Percentiles rank a stretch among this genome's conserved stretches.
These are phyloP conservation scores for Elymus sibiricus DNA, from an alignment of 176 grass and related monocot species.

Conservation along the genomic window DNA sequence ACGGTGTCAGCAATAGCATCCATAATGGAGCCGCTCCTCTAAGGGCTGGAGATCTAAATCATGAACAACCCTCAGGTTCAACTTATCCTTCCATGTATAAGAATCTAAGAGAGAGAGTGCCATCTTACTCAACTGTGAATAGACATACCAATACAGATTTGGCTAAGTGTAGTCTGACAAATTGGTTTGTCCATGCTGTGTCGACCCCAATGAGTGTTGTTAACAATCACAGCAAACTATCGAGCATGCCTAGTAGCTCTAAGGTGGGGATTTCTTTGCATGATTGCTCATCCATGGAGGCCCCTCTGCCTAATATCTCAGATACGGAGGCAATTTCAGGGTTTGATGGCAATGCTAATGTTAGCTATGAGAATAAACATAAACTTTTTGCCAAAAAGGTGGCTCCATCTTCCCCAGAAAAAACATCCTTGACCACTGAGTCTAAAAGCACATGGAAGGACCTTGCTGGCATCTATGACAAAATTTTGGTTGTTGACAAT, in stretches of 20 bases:
- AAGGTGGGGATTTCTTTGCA: background rate
- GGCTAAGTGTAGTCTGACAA: background rate
- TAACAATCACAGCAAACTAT: constrained; percentile 6
- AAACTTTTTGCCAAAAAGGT: background rate
- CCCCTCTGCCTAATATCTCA: background rate
- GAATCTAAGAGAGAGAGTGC: constrained; percentile 13
- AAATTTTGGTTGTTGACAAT: constrained; percentile 76
- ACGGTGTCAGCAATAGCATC: constrained; percentile 17
- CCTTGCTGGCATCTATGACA: constrained; percentile 52
- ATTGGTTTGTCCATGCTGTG: constrained; percentile 16
- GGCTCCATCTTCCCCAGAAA: background rate
- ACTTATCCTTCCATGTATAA: constrained; percentile 5
- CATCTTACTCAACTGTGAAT: constrained; percentile 26
- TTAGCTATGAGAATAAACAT: background rate
- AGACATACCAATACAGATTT: constrained; percentile 19
- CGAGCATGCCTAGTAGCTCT: constrained; percentile 11
- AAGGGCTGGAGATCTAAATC: constrained; percentile 1
- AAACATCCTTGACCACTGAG: constrained; percentile 20
- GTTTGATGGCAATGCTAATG: constrained; percentile 24
- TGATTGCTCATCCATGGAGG: background rate
- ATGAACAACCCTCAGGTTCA: background rate
- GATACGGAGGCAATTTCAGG: constrained; percentile 12
- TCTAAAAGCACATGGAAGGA: constrained; percentile 25
- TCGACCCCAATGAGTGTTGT: background rate
- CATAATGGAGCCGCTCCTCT: constrained; percentile 19